Evolutionary conservation across 2,329 filamentous ascomycete species (phyloP), one percentile per base, ranked within the genome.

Genomic region (Sclerotinia minor): DNA sequence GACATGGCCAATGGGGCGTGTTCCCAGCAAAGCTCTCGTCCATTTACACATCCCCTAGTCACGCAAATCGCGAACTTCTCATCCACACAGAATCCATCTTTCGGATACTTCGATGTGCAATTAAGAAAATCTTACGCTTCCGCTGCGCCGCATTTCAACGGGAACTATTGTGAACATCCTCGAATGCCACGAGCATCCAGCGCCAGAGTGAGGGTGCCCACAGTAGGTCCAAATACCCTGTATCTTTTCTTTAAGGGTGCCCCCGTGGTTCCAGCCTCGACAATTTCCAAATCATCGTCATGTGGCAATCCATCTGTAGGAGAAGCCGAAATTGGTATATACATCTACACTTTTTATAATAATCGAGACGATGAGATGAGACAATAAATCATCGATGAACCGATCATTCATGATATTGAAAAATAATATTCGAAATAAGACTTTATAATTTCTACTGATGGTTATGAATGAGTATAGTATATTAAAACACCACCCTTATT

Each of bases 71-170:
- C 29, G n/a, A 65, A 38, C 24, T 38, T 38, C 35, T 58, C 54
- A 26, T 41, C 54, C 54, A 58, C 21, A 44, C 38, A 44, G 15
- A 49, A 24, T 41, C 38, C 26, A 38, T 32, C 45, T 41, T 32
- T 53, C 44, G 57, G 49, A 47, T 29, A 57, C 21, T 41, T 63
- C 19, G 67, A 68, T 49, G 61, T 65, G 67, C 67, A 57, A 41
- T 59, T 65, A 65, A 66, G 67, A 66, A 63, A 66, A 68, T 68
- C 53, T 54, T 52, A 44, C 50, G 49, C 65, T 59, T 65, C 64
- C 67, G 35, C 57, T 55, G 52, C 66, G 49, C 66, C 49, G 66
- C 55, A 54, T 64, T 64, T 60, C 53, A 49, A 57, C 65, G 57
- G 47, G 65, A 67, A 67, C 57, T 63, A 64, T 64, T 54, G 26